Conservation (phyloP, 495 filamentous ascomycete genomes). For the Penicillium turbatum region DNA sequence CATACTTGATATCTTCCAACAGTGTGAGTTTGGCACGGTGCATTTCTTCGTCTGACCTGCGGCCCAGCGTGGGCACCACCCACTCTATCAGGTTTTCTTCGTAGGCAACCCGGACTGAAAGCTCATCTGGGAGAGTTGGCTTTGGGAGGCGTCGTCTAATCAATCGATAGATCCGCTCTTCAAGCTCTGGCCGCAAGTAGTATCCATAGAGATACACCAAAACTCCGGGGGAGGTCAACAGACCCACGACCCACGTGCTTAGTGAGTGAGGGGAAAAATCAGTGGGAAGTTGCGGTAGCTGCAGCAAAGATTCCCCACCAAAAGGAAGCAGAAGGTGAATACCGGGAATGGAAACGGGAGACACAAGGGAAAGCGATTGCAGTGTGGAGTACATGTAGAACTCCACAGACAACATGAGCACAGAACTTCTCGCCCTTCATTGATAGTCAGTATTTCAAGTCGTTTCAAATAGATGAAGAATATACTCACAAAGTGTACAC, state of each 20-base stretch:
- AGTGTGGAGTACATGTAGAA: slow-evolving; percentile 47
- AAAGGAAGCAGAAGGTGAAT: slow-evolving; percentile 35
- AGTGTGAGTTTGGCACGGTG: slow-evolving; percentile 38
- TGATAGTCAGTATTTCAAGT: slow-evolving; percentile 12
- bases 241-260: slow-evolving; percentile 18
- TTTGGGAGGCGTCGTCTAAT: slow-evolving; percentile 44
- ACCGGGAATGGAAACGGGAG: slow-evolving; percentile 30
- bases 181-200: slow-evolving; percentile 38
- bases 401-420: slow-evolving; percentile 41
- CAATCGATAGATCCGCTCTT: slow-evolving; percentile 42
- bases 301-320: slow-evolving; percentile 32
- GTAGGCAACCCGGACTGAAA: slow-evolving; percentile 43
- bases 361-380: slow-evolving; percentile 44
- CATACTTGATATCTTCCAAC: slow-evolving; percentile 36
- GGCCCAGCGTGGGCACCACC: slow-evolving; percentile 43
- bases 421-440: slow-evolving; percentile 32
- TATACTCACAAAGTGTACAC: slow-evolving; percentile 34
- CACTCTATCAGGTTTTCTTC: slow-evolving; percentile 49
- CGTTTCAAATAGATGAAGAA: not conserved
- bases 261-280: slow-evolving; percentile 31
- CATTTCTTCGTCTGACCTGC: slow-evolving; percentile 40
- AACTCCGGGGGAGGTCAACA: slow-evolving; percentile 34
- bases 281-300: slow-evolving; percentile 29
- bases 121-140: slow-evolving; percentile 39
- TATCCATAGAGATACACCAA: slow-evolving; percentile 35